Conservation (phyloP, 257 asterid species). For the Jaltomata sinuosa region DNA sequence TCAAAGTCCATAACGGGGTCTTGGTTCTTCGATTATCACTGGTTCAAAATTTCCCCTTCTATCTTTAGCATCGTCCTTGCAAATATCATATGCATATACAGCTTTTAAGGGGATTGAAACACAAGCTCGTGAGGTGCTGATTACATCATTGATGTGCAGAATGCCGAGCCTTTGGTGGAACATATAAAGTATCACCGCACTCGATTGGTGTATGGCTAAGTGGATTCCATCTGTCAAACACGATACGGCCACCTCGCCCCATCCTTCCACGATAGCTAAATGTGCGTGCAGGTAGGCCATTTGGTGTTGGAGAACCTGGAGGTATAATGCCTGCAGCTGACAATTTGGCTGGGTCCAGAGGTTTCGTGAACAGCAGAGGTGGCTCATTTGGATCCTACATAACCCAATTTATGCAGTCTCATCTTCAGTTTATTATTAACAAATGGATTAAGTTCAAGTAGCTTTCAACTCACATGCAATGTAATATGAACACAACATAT, state of each 20-base stretch:
- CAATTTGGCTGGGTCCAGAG: slow-evolving; percentile 78
- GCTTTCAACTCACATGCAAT: background rate
- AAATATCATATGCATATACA: background rate
- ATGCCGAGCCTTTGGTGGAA: slow-evolving; percentile 54
- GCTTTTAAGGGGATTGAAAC: background rate
- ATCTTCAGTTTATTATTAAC: background rate
- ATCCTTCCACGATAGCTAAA: slow-evolving; percentile 58
- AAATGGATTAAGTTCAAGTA: background rate
- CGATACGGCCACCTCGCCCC: slow-evolving; percentile 91
- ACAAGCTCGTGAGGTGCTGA: background rate
- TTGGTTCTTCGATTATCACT: background rate
- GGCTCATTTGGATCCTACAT: slow-evolving; percentile 84
- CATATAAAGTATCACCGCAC: slow-evolving; percentile 40
- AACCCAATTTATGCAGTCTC: background rate
- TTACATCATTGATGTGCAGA: slow-evolving; percentile 32
- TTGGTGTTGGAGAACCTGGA: slow-evolving; percentile 50
- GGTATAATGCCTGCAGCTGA: slow-evolving; percentile 80
- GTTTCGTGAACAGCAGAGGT: slow-evolving; percentile 62
- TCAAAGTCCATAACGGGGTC: background rate
- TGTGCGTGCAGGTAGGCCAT: slow-evolving; percentile 30
- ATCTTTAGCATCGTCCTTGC: background rate
- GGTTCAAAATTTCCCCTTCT: background rate
- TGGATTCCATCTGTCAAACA: slow-evolving; percentile 85
- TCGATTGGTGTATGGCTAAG: slow-evolving; percentile 59
- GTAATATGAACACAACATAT: background rate